Evolutionary conservation across 208 protist genomes (phyloP), one percentile per base, ranked within the genome.

Genomic region (Endotrypanum monterogeii): DNA sequence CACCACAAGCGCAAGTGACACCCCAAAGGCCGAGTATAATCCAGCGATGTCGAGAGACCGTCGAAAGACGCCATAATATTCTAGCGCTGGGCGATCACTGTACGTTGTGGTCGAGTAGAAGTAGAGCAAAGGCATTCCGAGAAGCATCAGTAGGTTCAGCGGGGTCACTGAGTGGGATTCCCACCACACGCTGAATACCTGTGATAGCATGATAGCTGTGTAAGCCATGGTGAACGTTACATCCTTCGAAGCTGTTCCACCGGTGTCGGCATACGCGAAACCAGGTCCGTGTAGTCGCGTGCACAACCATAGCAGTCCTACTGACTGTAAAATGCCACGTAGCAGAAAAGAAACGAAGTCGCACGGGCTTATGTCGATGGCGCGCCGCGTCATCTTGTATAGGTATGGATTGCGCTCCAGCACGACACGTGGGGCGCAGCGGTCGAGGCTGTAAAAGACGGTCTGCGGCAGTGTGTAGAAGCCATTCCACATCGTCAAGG

Each of bases 401-500:
- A 97, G 76, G 67, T 77, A 82, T 25, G 92, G 89, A 56, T 84
- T 74, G 39, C 78, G 76, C 74, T 96, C 86, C 56, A 98, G 83
- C 58, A 94, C 85, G 28, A 84, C 82, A 0, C 89, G 89, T 51
- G 92, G 91, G 5, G 92, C 85, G 71, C 79, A 85, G 44, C 91
- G 91, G 77, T 98, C 96, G 11, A 98, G 76, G 72, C 94, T 93
- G 79, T 94, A 98, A 5, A 96, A 78, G 28, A 99, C 70, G 0
- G 92, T 93, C 32, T 95, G 94, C 32, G 96, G 86, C 56, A 97
- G 85, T 32, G 96, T 98, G 79, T 95, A 98, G 30, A 95, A 48
- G 32, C 94, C 94, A 75, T 98, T 98, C 88, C 94, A 98, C 67
- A 93, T 78, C 4, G 88, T 95, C 3, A 98, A 84, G 25, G 82